These are phyloP conservation scores for Neoascochyta sp. DNA, from an alignment of 2,329 filamentous ascomycete species.

Conservation along the genomic window DNA sequence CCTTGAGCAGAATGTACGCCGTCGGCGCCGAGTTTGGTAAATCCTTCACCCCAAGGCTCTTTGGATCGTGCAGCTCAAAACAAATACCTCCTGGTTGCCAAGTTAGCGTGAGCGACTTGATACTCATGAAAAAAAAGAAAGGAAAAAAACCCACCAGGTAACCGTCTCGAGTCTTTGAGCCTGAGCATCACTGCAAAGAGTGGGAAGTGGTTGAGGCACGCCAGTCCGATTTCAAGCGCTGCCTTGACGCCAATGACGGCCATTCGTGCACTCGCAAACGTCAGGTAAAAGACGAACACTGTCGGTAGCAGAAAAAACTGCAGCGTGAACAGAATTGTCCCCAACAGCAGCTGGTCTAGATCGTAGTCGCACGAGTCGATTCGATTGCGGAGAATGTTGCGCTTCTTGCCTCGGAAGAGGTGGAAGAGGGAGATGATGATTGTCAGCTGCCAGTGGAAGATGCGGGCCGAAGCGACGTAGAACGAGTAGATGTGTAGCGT, in stretches of 20 bases:
- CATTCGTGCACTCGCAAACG: conserved; percentile 92
- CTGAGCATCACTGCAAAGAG: conserved; percentile 95
- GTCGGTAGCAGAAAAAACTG: conserved; percentile 94
- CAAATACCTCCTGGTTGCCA: conserved; percentile 71
- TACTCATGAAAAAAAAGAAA: too few species aligned
- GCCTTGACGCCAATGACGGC: conserved; percentile 92
- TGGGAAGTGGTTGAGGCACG: conserved; percentile 95
- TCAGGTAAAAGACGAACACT: conserved; percentile 93
- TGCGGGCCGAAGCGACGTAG: conserved; percentile 92
- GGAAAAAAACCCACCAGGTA: conserved; percentile 62
- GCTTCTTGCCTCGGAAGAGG: conserved; percentile 95
- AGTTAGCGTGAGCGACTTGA: too few species aligned
- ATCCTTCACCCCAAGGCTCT: conserved; percentile 39
- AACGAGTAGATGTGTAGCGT: conserved; percentile 98
- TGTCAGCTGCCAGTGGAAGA: conserved; percentile 97
- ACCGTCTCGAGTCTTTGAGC: conserved; percentile 83
- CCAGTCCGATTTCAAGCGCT: conserved; percentile 82
- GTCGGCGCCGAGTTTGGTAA: conserved; percentile 52
- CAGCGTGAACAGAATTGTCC: conserved; percentile 93
- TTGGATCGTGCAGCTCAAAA: conserved; percentile 81
- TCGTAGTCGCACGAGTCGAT: conserved; percentile 99
- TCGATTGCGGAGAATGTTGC: conserved; percentile 92
- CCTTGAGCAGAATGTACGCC: conserved; percentile 83
- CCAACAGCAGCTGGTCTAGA: conserved; percentile 90
- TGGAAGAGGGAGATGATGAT: conserved; percentile 98